phyloP scores from a whole-genome alignment of 2,329 filamentous ascomycete genomes.

The Domatiomyces globalis region DNA sequence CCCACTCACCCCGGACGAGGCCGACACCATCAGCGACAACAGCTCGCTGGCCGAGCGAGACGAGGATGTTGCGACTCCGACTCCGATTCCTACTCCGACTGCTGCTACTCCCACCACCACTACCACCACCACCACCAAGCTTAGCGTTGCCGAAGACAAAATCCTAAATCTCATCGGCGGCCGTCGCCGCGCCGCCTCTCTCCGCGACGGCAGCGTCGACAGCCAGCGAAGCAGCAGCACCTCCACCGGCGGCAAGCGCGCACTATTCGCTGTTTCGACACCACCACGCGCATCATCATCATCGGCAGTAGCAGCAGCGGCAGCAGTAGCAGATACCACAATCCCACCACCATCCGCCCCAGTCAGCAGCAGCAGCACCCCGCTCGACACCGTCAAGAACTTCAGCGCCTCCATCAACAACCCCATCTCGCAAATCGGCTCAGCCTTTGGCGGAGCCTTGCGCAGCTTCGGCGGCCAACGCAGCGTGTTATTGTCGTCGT shows the following conservation, averaged over 20 bases:
- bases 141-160: slow-evolving; percentile 43
- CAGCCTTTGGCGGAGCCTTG: slow-evolving; percentile 49
- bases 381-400: slow-evolving; percentile 68
- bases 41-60: slow-evolving; percentile 35
- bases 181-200: slow-evolving; percentile 32
- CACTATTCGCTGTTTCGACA: slow-evolving; percentile 43
- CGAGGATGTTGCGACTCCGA: slow-evolving; percentile 14
- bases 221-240: slow-evolving; percentile 39
- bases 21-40: slow-evolving; percentile 33
- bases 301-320: slow-evolving; percentile 19
- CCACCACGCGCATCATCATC: slow-evolving; percentile 20
- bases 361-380: slow-evolving; percentile 26
- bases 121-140: slow-evolving; percentile 21
- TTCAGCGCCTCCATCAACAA: slow-evolving; percentile 74
- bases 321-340: slow-evolving; percentile 23
- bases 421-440: slow-evolving; percentile 56
- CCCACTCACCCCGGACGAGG: slow-evolving; percentile 34
- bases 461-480: slow-evolving; percentile 51
- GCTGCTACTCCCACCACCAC: too few species aligned
- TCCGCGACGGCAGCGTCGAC: slow-evolving; percentile 63
- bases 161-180: slow-evolving; percentile 59
- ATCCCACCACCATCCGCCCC: slow-evolving; percentile 7
- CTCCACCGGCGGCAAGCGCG: slow-evolving; percentile 26
- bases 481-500: slow-evolving; percentile 5
- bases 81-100: slow-evolving; percentile 18